Conservation (phyloP, 441 rosid genomes). For the Aquilaria agallochum region DNA sequence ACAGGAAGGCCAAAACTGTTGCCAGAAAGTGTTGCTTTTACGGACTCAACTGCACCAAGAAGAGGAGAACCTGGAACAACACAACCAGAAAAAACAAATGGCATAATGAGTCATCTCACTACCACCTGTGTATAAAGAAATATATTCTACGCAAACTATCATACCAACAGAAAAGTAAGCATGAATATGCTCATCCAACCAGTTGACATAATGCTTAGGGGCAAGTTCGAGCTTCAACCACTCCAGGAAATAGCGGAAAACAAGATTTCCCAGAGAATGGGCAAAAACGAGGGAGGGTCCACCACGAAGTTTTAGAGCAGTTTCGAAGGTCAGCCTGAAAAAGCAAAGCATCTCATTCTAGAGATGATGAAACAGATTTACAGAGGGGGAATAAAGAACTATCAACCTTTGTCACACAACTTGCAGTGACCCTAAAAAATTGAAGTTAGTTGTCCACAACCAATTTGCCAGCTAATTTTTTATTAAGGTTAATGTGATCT, state of each 20-base stretch:
- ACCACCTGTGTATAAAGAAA: slow-evolving; percentile 11
- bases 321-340: slow-evolving; percentile 89
- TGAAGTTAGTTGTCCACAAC: too few relatives aligned
- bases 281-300: slow-evolving; percentile 95
- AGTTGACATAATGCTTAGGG: slow-evolving; percentile 77
- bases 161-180: slow-evolving; percentile 97
- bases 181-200: slow-evolving; percentile 95
- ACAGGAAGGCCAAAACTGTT: slow-evolving; percentile 88
- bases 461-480: too few relatives aligned
- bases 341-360: slow-evolving; percentile 10
- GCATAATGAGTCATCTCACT: slow-evolving; percentile 11
- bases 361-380: slow-evolving; percentile 11
- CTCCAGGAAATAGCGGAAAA: slow-evolving; percentile 95
- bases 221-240: slow-evolving; percentile 99
- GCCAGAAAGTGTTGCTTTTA: slow-evolving; percentile 84
- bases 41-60: slow-evolving; percentile 84
- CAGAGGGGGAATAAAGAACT: background rate
- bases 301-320: slow-evolving; percentile 87
- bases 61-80: slow-evolving; percentile 81
- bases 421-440: too few relatives aligned
- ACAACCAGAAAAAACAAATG: slow-evolving; percentile 18
- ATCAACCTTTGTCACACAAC: too few relatives aligned
- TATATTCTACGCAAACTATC: slow-evolving; percentile 19
- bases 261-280: slow-evolving; percentile 96
- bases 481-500: too few relatives aligned